These are phyloP conservation scores for Pyrrhoderma noxium DNA, from an alignment of 1,284 basidiomycete species.

Conservation along the genomic window DNA sequence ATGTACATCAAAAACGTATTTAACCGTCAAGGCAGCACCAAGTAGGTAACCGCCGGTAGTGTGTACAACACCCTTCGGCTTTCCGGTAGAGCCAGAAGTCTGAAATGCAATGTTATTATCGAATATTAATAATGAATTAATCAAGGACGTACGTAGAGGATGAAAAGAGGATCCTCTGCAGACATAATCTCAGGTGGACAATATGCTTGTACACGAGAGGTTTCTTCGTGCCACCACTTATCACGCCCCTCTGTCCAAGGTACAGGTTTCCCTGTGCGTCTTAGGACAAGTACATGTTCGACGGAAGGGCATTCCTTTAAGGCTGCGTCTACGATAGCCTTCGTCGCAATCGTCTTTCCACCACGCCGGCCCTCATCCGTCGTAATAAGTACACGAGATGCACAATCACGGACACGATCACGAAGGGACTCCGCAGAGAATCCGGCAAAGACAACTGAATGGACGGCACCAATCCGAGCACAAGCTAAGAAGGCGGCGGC, in stretches of 20 bases:
- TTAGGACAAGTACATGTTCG: slow-evolving; percentile 87
- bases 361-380: slow-evolving; percentile 94
- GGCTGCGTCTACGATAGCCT: slow-evolving; percentile 91
- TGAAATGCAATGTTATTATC: slow-evolving; percentile 25
- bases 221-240: slow-evolving; percentile 96
- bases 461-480: slow-evolving; percentile 93
- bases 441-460: slow-evolving; percentile 98
- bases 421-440: slow-evolving; percentile 96
- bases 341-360: slow-evolving; percentile 93
- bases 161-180: slow-evolving; percentile 93
- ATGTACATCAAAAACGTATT: slow-evolving; percentile 96
- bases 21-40: slow-evolving; percentile 85
- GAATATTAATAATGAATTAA: slow-evolving; percentile 7
- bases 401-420: slow-evolving; percentile 89
- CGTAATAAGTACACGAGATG: slow-evolving; percentile 87
- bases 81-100: slow-evolving; percentile 94
- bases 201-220: slow-evolving; percentile 78
- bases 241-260: slow-evolving; percentile 85
- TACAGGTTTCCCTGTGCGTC: slow-evolving; percentile 81
- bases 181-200: slow-evolving; percentile 85
- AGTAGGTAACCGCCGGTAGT: slow-evolving; percentile 92
- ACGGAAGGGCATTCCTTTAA: slow-evolving; percentile 81
- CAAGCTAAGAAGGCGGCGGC: slow-evolving; percentile 95
- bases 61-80: slow-evolving; percentile 97
- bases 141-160: slow-evolving; percentile 75